Percentiles rank a stretch among this genome's conserved stretches.
Conservation (phyloP, 495 filamentous ascomycete species). For the Tuber indicum region DNA sequence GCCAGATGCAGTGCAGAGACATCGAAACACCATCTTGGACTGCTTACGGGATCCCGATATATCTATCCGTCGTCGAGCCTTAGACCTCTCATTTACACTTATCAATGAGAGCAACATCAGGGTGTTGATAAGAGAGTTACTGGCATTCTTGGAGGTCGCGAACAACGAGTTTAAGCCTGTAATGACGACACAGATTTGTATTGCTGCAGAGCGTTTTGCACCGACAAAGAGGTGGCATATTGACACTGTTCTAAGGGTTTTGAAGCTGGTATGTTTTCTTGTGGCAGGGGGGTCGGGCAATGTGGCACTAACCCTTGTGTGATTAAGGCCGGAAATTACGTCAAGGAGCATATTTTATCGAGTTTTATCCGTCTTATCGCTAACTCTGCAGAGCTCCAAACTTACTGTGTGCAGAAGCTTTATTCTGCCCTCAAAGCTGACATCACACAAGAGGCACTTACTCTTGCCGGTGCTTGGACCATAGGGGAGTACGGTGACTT, state of each 20-base stretch:
- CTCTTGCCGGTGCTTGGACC: constrained; percentile 90
- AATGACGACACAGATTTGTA: constrained; percentile 95
- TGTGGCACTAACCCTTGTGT: constrained; percentile 13
- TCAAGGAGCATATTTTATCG: constrained; percentile 94
- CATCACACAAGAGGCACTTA: constrained; percentile 93
- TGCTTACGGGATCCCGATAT: constrained; percentile 98
- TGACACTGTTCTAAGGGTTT: constrained; percentile 91
- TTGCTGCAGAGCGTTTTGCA: constrained; percentile 90
- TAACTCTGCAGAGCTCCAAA: constrained; percentile 88
- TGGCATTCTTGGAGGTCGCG: constrained; percentile 91
- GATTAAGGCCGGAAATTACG: constrained; percentile 71
- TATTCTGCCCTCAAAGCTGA: constrained; percentile 86
- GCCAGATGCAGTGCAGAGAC: constrained; percentile 92
- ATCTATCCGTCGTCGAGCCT: constrained; percentile 85
- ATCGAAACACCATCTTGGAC: constrained; percentile 94
- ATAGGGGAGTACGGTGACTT: constrained; percentile 96
- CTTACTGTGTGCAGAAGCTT: constrained; percentile 91
- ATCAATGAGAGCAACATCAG: constrained; percentile 96
- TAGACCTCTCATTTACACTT: constrained; percentile 94
- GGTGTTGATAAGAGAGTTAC: constrained; percentile 80
- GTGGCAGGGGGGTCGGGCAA: constrained; percentile 14
- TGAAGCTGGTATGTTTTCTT: constrained; percentile 55
- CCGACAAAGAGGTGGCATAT: constrained; percentile 98
- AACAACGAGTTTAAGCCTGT: constrained; percentile 98
- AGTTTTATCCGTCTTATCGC: constrained; percentile 94